Evolutionary conservation across 768 basidiomycete species (phyloP), one percentile per base, ranked within the genome.

Genomic region (Pholiota conissans): DNA sequence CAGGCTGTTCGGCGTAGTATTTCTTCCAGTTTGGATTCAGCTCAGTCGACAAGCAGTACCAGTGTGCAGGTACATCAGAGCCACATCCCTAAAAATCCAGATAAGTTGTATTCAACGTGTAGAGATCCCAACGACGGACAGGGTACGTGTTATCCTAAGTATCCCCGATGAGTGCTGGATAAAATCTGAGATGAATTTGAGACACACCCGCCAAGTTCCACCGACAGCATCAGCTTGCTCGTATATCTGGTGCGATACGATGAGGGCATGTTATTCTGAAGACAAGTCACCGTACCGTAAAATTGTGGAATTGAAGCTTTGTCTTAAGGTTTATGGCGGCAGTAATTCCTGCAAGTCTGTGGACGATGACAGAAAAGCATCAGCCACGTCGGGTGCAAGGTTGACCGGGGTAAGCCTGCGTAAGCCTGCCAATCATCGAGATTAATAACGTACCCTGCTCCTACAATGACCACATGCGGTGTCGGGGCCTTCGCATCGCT

Each of bases 171-270:
- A 53, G 42, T 37, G 22, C 35, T 39, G 52, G 35, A 48, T 24
- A 53, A 29, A 30, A 55, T 18, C 22, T 32, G 16, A 35, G n/a
- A 45, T 34, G 22, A 35, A 16, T 20, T n/a, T 9, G 50, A 24
- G 14, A 72, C 79, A 50, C 59, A 84, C 83, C 69, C 80, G 76
- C 83, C 83, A 84, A 46, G 83, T 84, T 52, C 83, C 84, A 47
- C 82, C 83, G 45, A 84, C 71, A 32, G 74, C 67, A 22, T 67
- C 62, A 27, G 75, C 80, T 54, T 74, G 77, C 61, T 84, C 83
- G 56, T 77, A 83, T 20, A 84, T 82, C 83, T 84, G 27, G 22
- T 22, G 27, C 35, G 10, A 20, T 14, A 16, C 8, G 5, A 13
- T 22, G 45, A 18, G 42, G 3, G 20, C 39, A 6, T 18, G n/a